Percentiles rank a stretch among this genome's conserved stretches.
These are phyloP conservation scores for Penicillium freii DNA, from an alignment of 2,329 filamentous ascomycete species.

Conservation along the genomic window DNA sequence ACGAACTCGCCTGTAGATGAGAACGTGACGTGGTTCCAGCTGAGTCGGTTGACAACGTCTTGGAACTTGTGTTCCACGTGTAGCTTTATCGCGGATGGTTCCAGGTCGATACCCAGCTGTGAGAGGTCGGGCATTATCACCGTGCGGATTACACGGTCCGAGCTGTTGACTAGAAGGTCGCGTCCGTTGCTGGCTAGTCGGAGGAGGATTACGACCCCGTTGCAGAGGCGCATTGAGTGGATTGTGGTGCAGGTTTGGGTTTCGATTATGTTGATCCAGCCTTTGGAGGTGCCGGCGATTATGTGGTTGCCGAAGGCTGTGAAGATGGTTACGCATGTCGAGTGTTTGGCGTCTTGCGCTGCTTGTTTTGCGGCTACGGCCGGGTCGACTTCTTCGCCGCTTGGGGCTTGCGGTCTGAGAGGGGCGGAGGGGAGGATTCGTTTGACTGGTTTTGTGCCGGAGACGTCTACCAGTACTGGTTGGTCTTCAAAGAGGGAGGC, in stretches of 20 bases:
- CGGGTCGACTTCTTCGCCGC: constrained; percentile 62
- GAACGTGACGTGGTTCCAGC: constrained; percentile 97
- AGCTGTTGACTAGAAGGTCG: constrained; percentile 86
- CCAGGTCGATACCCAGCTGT: constrained; percentile 57
- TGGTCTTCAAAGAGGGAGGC: constrained; percentile 92
- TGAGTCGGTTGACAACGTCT: constrained; percentile 89
- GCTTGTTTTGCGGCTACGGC: constrained; percentile 73
- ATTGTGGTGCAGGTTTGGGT: constrained; percentile 76
- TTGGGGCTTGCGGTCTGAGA: constrained; percentile 64
- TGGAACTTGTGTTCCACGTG: constrained; percentile 98
- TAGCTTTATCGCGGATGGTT: constrained; percentile 81
- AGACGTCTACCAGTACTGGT: constrained; percentile 81
- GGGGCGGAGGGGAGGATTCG: constrained; percentile 78
- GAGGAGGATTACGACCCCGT: constrained; percentile 82
- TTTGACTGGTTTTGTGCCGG: constrained; percentile 67
- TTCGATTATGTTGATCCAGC: constrained; percentile 93
- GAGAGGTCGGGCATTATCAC: constrained; percentile 79
- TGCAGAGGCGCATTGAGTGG: constrained; percentile 84
- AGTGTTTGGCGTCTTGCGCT: constrained; percentile 89
- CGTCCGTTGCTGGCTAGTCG: constrained; percentile 80
- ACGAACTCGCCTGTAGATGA: constrained; percentile 94
- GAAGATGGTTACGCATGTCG: constrained; percentile 90
- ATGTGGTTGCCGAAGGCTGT: constrained; percentile 83
- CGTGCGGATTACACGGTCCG: constrained; percentile 91
- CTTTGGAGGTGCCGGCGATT: constrained; percentile 88